phyloP scores from a whole-genome alignment of 305 asterid genomes.

The Withania somnifera region DNA sequence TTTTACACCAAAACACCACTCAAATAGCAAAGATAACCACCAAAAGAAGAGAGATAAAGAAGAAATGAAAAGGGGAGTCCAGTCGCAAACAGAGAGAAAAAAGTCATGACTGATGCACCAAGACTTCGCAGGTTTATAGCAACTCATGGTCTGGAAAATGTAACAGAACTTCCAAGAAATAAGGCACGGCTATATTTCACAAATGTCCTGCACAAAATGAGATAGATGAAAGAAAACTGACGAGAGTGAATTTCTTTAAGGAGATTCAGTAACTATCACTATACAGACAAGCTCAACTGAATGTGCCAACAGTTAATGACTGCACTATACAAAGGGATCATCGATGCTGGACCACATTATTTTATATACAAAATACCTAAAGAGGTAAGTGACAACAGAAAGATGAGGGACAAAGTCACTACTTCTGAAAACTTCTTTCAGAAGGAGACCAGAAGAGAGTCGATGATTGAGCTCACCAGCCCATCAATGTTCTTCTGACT shows the following conservation, averaged over 20 bases:
- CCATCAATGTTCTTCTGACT: constrained; percentile 81
- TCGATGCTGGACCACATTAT: background rate
- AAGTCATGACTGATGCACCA: background rate
- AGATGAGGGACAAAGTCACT: background rate
- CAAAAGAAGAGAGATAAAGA: background rate
- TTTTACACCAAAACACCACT: background rate
- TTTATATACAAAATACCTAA: background rate
- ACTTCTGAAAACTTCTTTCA: background rate
- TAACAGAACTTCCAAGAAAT: background rate
- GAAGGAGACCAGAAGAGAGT: background rate
- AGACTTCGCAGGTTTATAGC: background rate
- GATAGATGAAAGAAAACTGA: background rate
- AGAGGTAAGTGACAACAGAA: background rate
- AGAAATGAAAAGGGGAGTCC: background rate
- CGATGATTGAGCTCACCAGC: constrained; percentile 45
- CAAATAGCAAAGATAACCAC: background rate
- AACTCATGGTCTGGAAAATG: background rate
- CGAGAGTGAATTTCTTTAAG: background rate
- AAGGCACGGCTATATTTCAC: background rate
- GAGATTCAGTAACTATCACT: background rate
- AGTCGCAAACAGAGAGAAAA: background rate
- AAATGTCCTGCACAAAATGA: background rate
- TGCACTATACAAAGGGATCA: background rate
- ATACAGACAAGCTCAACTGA: background rate
- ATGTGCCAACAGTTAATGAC: background rate